Percentiles rank a stretch among this genome's conserved stretches.
These are phyloP conservation scores for Eimeria zaria DNA, from an alignment of 169 alveolate genomes.

Conservation along the genomic window DNA sequence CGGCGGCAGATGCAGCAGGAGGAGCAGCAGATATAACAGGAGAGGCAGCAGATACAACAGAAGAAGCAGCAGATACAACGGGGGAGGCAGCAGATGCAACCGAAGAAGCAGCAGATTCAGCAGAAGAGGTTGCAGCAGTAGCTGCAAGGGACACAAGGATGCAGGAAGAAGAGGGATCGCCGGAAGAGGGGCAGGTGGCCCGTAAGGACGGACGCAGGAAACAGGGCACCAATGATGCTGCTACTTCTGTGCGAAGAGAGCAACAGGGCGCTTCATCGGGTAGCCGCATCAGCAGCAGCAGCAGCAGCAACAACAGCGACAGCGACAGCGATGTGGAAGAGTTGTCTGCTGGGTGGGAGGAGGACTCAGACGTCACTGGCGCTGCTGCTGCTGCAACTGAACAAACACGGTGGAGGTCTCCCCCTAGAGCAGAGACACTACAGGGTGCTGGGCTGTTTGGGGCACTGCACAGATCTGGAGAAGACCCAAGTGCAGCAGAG, in stretches of 20 bases:
- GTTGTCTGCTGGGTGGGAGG: neutral
- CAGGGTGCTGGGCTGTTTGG: neutral
- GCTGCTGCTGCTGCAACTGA: neutral
- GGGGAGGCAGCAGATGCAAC: neutral
- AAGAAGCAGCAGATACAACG: neutral
- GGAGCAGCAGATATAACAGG: neutral
- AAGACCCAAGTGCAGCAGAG: neutral
- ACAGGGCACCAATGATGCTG: neutral
- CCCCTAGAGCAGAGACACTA: neutral
- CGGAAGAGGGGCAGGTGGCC: neutral
- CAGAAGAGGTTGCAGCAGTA: neutral
- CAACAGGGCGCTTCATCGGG: neutral
- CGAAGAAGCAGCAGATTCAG: neutral
- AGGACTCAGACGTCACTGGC: neutral
- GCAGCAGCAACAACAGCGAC: constrained; percentile 31
- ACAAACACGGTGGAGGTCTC: constrained; percentile 1
- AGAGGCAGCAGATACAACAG: neutral
- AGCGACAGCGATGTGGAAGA: constrained; percentile 18
- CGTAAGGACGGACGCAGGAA: neutral
- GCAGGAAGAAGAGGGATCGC: neutral
- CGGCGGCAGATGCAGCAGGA: constrained; percentile 18
- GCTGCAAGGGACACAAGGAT: neutral
- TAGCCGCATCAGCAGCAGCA: constrained; percentile 30
- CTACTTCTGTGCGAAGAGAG: neutral
- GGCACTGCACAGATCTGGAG: neutral